A percentile compares a stretch with the other conserved stretches of the same genome.
phyloP scores from a whole-genome alignment of 1,284 basidiomycete species.

The Papiliotrema flavescens region DNA sequence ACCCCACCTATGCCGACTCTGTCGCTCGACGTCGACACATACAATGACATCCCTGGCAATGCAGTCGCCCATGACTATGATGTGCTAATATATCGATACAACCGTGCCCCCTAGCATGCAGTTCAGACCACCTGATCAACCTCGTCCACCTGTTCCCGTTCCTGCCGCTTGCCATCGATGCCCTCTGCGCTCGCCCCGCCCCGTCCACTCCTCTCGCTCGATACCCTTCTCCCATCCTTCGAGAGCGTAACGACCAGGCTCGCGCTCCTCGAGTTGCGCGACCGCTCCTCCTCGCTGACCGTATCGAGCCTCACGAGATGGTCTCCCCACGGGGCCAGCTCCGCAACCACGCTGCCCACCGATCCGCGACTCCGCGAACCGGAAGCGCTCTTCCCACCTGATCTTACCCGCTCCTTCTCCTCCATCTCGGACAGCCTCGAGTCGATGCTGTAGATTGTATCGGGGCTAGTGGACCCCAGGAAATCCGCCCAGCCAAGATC shows the following conservation, averaged over 20 bases:
- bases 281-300: neutral
- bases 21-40: too few species aligned
- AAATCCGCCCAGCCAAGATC: constrained; percentile 1
- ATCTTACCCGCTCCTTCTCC: neutral
- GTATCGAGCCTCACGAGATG: neutral
- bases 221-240: neutral
- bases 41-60: too few species aligned
- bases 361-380: neutral
- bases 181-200: neutral
- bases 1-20: too few species aligned
- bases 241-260: neutral
- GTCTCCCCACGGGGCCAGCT: too few species aligned
- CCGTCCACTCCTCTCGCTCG: neutral
- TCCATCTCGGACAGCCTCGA: neutral
- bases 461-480: neutral
- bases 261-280: neutral
- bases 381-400: neutral
- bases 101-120: too few species aligned
- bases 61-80: too few species aligned
- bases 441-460: neutral
- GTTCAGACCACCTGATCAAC: too few species aligned
- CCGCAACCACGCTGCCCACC: too few species aligned
- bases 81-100: too few species aligned
- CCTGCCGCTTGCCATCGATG: too few species aligned
- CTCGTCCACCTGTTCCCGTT: too few species aligned